Evolutionary conservation across 345 rosid species (phyloP).

Genomic region (Atalantia buxifolia): DNA sequence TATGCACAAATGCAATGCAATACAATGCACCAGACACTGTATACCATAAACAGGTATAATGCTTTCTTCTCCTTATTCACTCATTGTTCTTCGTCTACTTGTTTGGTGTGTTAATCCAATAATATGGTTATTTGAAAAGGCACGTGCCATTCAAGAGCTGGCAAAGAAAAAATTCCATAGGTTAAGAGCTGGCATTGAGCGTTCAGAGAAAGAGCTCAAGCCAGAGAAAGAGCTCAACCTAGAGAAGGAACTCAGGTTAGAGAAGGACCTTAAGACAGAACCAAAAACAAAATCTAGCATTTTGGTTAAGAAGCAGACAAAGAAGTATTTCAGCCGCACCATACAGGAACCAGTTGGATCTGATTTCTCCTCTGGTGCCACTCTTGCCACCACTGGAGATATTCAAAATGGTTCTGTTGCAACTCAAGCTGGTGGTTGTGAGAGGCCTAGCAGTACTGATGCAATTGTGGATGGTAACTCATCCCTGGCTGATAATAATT

Average conservation of each 20-base stretch:
- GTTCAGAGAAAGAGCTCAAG: constrained; percentile 47
- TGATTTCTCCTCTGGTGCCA: constrained; percentile 62
- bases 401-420: constrained; percentile 38
- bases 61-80: constrained; percentile 7
- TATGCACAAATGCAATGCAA: constrained; percentile 87
- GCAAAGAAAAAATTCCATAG: constrained; percentile 66
- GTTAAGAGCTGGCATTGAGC: constrained; percentile 50
- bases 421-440: constrained; percentile 42
- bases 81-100: neutral
- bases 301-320: constrained; percentile 51
- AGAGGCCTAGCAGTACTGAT: constrained; percentile 45
- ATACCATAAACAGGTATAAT: constrained; percentile 67
- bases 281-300: constrained; percentile 39
- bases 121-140: constrained; percentile 33
- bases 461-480: constrained; percentile 43
- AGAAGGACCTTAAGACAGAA: constrained; percentile 35
- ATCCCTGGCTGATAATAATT: constrained; percentile 38
- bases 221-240: constrained; percentile 15
- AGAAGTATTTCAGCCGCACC: constrained; percentile 45
- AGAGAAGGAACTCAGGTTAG: constrained; percentile 12
- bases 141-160: constrained; percentile 69
- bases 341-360: constrained; percentile 51
- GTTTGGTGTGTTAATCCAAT: constrained; percentile 2
- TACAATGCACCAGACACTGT: constrained; percentile 74
- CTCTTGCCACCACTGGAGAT: constrained; percentile 55